Conservation (phyloP, 371 early-diverging fungal genomes). For the Apophysomyces trapeziformis region DNA sequence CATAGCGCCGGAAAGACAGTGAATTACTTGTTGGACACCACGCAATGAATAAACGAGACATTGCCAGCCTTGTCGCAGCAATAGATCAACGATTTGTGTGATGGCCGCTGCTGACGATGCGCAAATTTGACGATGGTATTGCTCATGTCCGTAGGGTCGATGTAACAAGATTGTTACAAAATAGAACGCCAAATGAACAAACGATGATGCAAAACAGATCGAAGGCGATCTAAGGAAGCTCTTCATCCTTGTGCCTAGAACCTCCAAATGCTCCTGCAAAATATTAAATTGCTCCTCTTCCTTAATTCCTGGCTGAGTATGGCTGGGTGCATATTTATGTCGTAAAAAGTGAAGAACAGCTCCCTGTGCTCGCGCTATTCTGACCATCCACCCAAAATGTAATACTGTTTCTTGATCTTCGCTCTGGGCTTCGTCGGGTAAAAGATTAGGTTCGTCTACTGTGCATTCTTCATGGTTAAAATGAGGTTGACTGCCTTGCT, state of each 20-base stretch:
- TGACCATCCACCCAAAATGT: slow-evolving; percentile 25
- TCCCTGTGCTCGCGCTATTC: slow-evolving; percentile 23
- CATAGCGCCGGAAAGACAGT: slow-evolving; percentile 44
- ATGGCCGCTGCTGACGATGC: slow-evolving; percentile 34
- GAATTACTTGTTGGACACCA: slow-evolving; percentile 44
- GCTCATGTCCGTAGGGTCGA: slow-evolving; percentile 17
- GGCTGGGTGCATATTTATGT: slow-evolving; percentile 11
- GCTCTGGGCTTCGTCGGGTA: slow-evolving; percentile 26
- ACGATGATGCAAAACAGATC: slow-evolving; percentile 29
- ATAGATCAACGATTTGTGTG: slow-evolving; percentile 24
- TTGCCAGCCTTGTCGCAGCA: slow-evolving; percentile 34
- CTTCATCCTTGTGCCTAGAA: slow-evolving; percentile 1
- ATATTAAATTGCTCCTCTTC: slow-evolving; percentile 10
- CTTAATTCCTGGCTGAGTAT: background rate
- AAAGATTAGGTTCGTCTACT: slow-evolving; percentile 22
- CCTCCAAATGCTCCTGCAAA: slow-evolving; percentile 1
- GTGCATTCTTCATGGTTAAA: slow-evolving; percentile 13
- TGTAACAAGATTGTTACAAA: slow-evolving; percentile 29
- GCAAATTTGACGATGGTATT: slow-evolving; percentile 23
- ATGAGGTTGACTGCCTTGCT: slow-evolving; percentile 26
- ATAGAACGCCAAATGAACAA: slow-evolving; percentile 24
- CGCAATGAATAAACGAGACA: slow-evolving; percentile 48
- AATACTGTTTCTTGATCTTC: slow-evolving; percentile 21
- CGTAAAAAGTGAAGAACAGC: slow-evolving; percentile 21
- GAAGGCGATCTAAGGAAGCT: background rate